Evolutionary conservation across 768 basidiomycete species (phyloP).

Genomic region (Candolleomyces efflorescens): DNA sequence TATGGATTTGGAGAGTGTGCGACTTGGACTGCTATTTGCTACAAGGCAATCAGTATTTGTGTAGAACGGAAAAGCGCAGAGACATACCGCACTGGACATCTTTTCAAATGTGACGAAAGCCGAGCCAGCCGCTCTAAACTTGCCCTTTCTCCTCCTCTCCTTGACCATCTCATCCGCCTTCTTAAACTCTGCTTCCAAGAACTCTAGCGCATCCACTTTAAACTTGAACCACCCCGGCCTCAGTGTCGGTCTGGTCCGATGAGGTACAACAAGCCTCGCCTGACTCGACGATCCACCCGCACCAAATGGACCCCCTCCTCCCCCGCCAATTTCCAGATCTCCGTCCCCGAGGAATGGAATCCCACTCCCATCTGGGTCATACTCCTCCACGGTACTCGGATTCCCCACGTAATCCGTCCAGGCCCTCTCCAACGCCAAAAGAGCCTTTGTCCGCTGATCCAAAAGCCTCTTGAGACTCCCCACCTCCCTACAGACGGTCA

Average conservation of each 20-base stretch:
- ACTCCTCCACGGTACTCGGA: constrained; percentile 79
- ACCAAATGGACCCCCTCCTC: constrained; percentile 46
- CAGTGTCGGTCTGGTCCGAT: constrained; percentile 70
- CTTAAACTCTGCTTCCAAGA: constrained; percentile 74
- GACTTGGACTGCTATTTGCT: constrained; percentile 88
- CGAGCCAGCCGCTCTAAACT: constrained; percentile 75
- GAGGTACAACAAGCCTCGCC: constrained; percentile 62
- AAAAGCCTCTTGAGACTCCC: constrained; percentile 66
- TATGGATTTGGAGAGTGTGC: constrained; percentile 70
- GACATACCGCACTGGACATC: constrained; percentile 83
- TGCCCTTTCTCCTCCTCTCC: constrained; percentile 63
- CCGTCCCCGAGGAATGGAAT: constrained; percentile 42
- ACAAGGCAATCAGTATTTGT: constrained; percentile 2
- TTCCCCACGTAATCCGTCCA: constrained; percentile 95
- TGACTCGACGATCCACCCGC: constrained; percentile 23
- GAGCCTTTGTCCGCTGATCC: constrained; percentile 74
- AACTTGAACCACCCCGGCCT: constrained; percentile 69
- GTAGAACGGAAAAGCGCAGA: neutral
- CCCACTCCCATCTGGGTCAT: constrained; percentile 65
- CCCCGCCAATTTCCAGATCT: constrained; percentile 46
- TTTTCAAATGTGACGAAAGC: constrained; percentile 98
- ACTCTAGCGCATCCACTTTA: constrained; percentile 87
- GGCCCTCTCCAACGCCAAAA: constrained; percentile 73
- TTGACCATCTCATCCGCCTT: constrained; percentile 82
- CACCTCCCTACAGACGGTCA: constrained; percentile 83